Base-by-base conservation (phyloP, 2,329 filamentous ascomycete species). In the Epichloe hybrida region DNA sequence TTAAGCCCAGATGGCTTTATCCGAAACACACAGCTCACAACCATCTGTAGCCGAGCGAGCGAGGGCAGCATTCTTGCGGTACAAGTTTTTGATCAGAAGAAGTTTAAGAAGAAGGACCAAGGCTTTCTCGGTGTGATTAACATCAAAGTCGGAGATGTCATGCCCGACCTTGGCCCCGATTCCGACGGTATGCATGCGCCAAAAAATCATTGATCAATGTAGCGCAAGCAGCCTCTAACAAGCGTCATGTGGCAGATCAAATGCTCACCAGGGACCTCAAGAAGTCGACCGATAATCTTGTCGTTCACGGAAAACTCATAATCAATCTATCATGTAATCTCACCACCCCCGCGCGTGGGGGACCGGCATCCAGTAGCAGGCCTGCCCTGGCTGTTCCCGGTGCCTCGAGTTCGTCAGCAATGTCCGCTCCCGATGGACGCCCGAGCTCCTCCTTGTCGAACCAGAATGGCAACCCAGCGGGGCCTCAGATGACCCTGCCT, bases 71-170 rank as follows among this genome's bases (percentile, higher is more conserved):
- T 98, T 63, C 77, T 98, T 46, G 93, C 93, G 7, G 90, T 98
- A 45, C 93, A 98, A 66, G 95, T 98, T 50, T 98, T 98, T 66
- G 93, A 98, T 69, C 93, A 98, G 71, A 96, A 96, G 75, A 98
- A 98, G 73, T 98, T 98, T 74, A 98, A 98, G 77, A 98, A 98
- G 81, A 98, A 97, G 88, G 93, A 98, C 61, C 93, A 98, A 67
- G 93, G 93, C 8, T 98, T 98, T 65, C 76, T 98, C 6, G 93
- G 93, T 52, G 93, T 98, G 50, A 96, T 98, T 64, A 98, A 98
- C 66, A 86, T 98, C 61, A 84, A 90, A 53, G 85, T 98, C 58
- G 93, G 93, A 61, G 90, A 94, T 75, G 86, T 93, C 39, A 88
- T 98, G 59, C 64, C 65, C 31, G 91, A 96, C 65, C 74, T 98